Evolutionary conservation across 495 filamentous ascomycete species (phyloP).

Genomic region (Penicillium goetzii): DNA sequence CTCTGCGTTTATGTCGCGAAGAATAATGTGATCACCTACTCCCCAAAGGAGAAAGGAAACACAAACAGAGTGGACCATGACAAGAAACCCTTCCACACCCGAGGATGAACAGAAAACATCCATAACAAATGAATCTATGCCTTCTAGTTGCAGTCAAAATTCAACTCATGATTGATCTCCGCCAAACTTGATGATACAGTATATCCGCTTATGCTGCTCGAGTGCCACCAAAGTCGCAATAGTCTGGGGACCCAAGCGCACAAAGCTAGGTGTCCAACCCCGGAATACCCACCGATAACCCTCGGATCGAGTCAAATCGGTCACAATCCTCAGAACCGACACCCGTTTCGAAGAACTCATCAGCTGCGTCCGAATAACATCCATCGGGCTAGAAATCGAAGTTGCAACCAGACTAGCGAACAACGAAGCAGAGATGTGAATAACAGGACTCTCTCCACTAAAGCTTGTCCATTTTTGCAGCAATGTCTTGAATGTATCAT

Average conservation of each 20-base stretch:
- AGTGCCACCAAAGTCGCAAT: slow-evolving; percentile 85
- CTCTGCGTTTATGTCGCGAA: too few relatives aligned
- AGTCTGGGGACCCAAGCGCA: slow-evolving; percentile 80
- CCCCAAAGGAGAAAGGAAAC: not conserved
- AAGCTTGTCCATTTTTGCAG: slow-evolving; percentile 14
- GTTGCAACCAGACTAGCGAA: slow-evolving; percentile 84
- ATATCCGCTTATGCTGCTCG: slow-evolving; percentile 72
- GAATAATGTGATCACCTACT: too few relatives aligned
- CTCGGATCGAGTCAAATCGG: slow-evolving; percentile 22
- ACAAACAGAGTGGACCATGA: not conserved
- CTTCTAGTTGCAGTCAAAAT: not conserved
- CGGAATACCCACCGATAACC: slow-evolving; percentile 75
- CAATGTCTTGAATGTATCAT: slow-evolving; percentile 81
- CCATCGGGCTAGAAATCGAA: slow-evolving; percentile 86
- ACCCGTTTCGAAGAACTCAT: slow-evolving; percentile 54
- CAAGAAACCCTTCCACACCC: not conserved
- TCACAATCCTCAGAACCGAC: slow-evolving; percentile 22
- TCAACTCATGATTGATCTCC: not conserved
- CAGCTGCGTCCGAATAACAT: slow-evolving; percentile 87
- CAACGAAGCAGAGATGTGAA: slow-evolving; percentile 78
- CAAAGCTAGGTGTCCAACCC: slow-evolving; percentile 89
- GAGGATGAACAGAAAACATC: not conserved
- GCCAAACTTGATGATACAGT: slow-evolving; percentile 1
- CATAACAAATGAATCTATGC: not conserved
- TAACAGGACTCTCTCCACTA: slow-evolving; percentile 63